Evolutionary conservation across 768 basidiomycete genomes (phyloP).

Genomic region (Solioccasus polychromus): DNA sequence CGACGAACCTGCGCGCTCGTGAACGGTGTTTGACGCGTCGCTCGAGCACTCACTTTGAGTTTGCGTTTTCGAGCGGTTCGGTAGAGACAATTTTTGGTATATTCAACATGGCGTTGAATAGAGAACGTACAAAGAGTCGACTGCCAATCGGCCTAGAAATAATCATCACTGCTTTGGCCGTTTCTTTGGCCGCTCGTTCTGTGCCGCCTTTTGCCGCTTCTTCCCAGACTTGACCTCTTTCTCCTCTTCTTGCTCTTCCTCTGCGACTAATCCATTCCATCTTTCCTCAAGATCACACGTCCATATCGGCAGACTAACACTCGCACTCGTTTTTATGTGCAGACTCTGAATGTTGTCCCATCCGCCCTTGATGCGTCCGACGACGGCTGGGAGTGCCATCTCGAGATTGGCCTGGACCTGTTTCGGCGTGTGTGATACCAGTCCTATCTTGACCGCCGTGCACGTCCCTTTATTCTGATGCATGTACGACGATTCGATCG

Average conservation of each 20-base stretch:
- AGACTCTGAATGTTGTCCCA: conserved; percentile 93
- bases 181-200: conserved; percentile 18
- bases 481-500: conserved; percentile 93
- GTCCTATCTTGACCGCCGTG: conserved; percentile 86
- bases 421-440: conserved; percentile 64
- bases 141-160: no score
- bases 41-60: conserved; percentile 51
- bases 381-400: conserved; percentile 72
- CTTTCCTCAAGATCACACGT: conserved; percentile 61
- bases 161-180: conserved; percentile 2
- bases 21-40: not conserved
- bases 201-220: conserved; percentile 12
- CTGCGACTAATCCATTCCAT: conserved; percentile 27
- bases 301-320: conserved; percentile 90
- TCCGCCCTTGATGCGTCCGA: conserved; percentile 65
- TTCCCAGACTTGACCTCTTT: not conserved
- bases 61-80: conserved; percentile 48
- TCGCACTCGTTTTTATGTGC: conserved; percentile 85
- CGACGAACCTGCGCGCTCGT: conserved; percentile 68
- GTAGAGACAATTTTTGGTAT: conserved; percentile 52
- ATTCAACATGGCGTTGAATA: conserved; percentile 27
- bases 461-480: conserved; percentile 92
- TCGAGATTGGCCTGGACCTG: conserved; percentile 80
- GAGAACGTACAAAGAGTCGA: conserved; percentile 1
- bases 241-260: conserved; percentile 8